Evolutionary conservation across 345 rosid genomes (phyloP), one percentile per base, ranked within the genome.

Genomic region (Erysimum cheiranthoides): DNA sequence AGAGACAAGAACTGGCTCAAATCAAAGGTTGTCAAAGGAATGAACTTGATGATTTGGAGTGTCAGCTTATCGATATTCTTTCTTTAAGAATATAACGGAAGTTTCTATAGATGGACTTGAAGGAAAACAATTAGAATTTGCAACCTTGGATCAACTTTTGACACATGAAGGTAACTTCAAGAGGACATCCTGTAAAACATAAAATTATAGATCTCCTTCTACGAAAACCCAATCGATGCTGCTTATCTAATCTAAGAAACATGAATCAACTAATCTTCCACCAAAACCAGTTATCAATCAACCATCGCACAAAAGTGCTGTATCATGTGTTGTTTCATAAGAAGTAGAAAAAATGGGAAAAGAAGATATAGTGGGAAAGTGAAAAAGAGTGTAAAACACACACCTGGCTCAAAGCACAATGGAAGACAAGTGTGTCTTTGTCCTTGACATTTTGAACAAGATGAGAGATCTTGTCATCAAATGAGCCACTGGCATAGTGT

Each of bases 341-440:
- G n/a, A 66, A 56, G n/a, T n/a, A n/a, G n/a, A n/a, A n/a, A n/a
- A n/a, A n/a, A n/a, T n/a, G 18, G 16, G 39, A 64, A 73, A 53
- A 13, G 1, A 59, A 10, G 51, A 67, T 38, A 56, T 1, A n/a
- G 36, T 25, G 27, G 42, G 17, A 11, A 31, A 21, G 28, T 18
- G 50, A 30, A 62, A 62, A 28, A 58, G 17, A 6, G 30, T 32
- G 66, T 4, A 31, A 45, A 31, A 43, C 12, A 65, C 36, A 59
- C 56, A 94, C 97, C 97, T 94, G 96, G 88, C 98, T 94, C 67
- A 94, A 68, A 78, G 98, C 96, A 78, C 98, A 94, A 63, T 94
- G 97, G 77, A 94, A 94, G 68, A 94, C 96, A 66, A 94, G 90
- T 60, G 98, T 94, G 75, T 94, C 97, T 84, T 92, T 94, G 38